Percentiles rank a stretch among this genome's conserved stretches.
These are phyloP conservation scores for Lojkania enalia DNA, from an alignment of 2,329 filamentous ascomycete species.

Conservation along the genomic window DNA sequence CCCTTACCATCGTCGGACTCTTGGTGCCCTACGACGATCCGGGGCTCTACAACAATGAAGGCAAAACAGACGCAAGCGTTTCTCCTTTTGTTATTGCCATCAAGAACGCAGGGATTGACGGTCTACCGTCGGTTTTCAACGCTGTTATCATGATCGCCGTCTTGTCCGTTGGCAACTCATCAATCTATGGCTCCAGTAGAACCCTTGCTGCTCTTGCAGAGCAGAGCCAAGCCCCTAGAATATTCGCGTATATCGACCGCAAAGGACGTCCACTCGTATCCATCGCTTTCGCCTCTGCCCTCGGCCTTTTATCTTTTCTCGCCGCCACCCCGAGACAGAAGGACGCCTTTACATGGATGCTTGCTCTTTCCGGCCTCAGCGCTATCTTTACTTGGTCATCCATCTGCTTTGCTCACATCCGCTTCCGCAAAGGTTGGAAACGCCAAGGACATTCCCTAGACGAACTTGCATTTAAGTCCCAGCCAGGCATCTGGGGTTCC, in stretches of 20 bases:
- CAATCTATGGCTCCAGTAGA: slow-evolving; percentile 87
- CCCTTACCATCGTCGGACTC: slow-evolving; percentile 77
- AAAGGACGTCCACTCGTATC: slow-evolving; percentile 62
- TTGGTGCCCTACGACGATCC: slow-evolving; percentile 74
- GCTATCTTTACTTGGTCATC: slow-evolving; percentile 77
- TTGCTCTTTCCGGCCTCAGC: slow-evolving; percentile 71
- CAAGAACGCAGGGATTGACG: slow-evolving; percentile 76
- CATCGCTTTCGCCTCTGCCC: slow-evolving; percentile 56
- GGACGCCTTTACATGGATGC: slow-evolving; percentile 65
- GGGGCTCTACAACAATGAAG: slow-evolving; percentile 62
- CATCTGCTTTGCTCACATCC: slow-evolving; percentile 67
- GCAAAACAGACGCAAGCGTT: slow-evolving; percentile 68
- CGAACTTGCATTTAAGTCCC: slow-evolving; percentile 80
- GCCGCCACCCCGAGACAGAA: slow-evolving; percentile 47
- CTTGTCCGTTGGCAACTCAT: slow-evolving; percentile 86
- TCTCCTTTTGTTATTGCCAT: slow-evolving; percentile 96
- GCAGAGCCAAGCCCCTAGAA: slow-evolving; percentile 63
- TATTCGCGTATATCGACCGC: slow-evolving; percentile 64
- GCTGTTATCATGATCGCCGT: slow-evolving; percentile 91
- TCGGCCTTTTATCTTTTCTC: slow-evolving; percentile 64
- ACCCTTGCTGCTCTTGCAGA: slow-evolving; percentile 89
- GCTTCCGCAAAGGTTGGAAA: slow-evolving; percentile 66
- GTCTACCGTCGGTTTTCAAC: slow-evolving; percentile 88
- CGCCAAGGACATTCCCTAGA: slow-evolving; percentile 65
- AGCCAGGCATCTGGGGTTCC: slow-evolving; percentile 77